These are phyloP conservation scores for Scedosporium aurantiacum DNA, from an alignment of 2,329 filamentous ascomycete genomes.

Conservation along the genomic window DNA sequence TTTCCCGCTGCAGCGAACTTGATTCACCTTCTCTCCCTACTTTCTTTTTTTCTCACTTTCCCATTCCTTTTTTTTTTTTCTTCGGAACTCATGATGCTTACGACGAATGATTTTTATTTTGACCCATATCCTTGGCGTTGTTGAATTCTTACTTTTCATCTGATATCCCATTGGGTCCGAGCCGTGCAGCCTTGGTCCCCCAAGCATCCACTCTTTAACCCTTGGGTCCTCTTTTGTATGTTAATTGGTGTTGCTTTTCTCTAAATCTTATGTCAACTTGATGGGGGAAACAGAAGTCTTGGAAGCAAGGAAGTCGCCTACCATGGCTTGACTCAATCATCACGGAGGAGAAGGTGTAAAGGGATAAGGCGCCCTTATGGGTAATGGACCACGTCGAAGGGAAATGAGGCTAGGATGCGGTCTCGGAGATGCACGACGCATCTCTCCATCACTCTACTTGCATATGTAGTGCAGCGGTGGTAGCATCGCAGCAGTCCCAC, in stretches of 20 bases:
- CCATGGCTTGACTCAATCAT: no score
- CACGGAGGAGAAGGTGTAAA: no score
- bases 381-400: no score
- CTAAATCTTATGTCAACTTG: neutral
- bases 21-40: neutral
- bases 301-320: neutral
- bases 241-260: neutral
- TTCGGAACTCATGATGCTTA: neutral
- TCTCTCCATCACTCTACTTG: neutral
- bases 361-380: no score
- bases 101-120: constrained; percentile 1
- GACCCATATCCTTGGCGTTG: neutral
- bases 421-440: neutral
- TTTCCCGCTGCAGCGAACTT: neutral
- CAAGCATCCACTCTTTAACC: neutral
- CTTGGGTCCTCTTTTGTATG: neutral
- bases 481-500: neutral
- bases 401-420: neutral
- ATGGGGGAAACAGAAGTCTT: neutral
- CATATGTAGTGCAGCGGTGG: neutral
- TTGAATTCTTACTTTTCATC: neutral
- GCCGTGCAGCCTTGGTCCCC: constrained; percentile 5
- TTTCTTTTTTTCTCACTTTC: neutral
- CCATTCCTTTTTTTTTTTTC: constrained; percentile 2
- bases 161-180: neutral